These are phyloP conservation scores for Grammothele lineata DNA, from an alignment of 768 basidiomycete genomes.

Conservation along the genomic window DNA sequence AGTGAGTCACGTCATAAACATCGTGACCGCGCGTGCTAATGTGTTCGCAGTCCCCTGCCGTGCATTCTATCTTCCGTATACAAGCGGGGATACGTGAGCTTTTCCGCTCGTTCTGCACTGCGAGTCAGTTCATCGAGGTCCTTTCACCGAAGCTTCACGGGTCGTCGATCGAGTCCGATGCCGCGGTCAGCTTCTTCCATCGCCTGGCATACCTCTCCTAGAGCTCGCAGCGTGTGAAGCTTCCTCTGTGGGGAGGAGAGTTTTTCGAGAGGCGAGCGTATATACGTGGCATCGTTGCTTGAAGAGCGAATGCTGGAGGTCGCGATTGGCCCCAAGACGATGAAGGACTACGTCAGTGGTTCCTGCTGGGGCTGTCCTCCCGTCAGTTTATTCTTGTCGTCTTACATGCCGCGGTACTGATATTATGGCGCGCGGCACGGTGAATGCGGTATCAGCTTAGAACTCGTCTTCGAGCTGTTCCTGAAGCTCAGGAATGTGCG, in stretches of 20 bases:
- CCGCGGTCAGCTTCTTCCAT: slow-evolving; percentile 98
- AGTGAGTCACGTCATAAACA: slow-evolving; percentile 40
- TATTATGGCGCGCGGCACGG: slow-evolving; percentile 53
- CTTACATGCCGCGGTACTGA: neutral
- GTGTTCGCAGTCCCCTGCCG: slow-evolving; percentile 53
- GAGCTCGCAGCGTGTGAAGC: slow-evolving; percentile 93
- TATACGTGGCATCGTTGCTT: slow-evolving; percentile 83
- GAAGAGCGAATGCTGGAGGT: slow-evolving; percentile 81
- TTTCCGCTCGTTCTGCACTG: slow-evolving; percentile 77
- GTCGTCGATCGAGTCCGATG: slow-evolving; percentile 92
- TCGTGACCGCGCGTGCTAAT: neutral
- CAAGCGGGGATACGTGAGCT: slow-evolving; percentile 85
- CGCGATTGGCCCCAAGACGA: slow-evolving; percentile 84
- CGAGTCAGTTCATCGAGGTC: slow-evolving; percentile 83
- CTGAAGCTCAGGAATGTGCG: slow-evolving; percentile 94
- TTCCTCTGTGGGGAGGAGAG: slow-evolving; percentile 99
- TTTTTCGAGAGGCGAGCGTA: slow-evolving; percentile 94
- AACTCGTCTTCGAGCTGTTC: slow-evolving; percentile 88
- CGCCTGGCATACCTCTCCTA: slow-evolving; percentile 89
- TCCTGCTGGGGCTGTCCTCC: slow-evolving; percentile 94
- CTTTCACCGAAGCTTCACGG: slow-evolving; percentile 96
- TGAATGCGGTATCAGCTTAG: slow-evolving; percentile 93
- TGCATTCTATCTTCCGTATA: slow-evolving; percentile 91
- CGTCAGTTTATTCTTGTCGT: neutral
- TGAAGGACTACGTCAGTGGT: slow-evolving; percentile 91